These are phyloP conservation scores for Nothophytophthora sp. DNA, from an alignment of 352 stramenopile species.

Conservation along the genomic window DNA sequence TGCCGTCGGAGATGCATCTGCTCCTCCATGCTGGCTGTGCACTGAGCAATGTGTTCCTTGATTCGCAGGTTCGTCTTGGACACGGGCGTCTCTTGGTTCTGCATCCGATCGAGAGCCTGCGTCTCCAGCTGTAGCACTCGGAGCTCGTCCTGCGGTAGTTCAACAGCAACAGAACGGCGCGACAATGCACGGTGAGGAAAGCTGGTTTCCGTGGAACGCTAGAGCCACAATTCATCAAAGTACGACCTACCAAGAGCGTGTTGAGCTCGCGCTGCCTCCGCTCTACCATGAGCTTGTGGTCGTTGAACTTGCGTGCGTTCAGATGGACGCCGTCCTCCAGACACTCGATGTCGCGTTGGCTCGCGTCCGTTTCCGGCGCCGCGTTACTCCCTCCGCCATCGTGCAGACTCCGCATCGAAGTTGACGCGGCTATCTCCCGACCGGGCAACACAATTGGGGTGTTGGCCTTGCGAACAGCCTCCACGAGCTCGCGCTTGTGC, in stretches of 20 bases:
- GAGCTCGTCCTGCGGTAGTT: conserved; percentile 74
- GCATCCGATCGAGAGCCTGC: conserved; percentile 60
- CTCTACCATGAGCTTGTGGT: conserved; percentile 71
- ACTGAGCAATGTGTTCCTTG: conserved; percentile 69
- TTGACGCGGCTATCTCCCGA: conserved; percentile 32
- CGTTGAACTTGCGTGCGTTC: conserved; percentile 81
- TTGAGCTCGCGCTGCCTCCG: conserved; percentile 67
- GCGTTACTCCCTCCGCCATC: conserved; percentile 17
- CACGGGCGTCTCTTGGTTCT: conserved; percentile 80
- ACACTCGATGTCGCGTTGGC: conserved; percentile 57
- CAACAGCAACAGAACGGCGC: too few species aligned
- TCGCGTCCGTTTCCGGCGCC: conserved; percentile 40
- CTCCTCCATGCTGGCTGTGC: conserved; percentile 75
- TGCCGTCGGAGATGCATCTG: conserved; percentile 75
- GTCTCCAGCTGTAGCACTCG: conserved; percentile 73
- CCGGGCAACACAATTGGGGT: conserved; percentile 60
- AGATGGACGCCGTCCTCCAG: conserved; percentile 73
- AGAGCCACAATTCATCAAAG: background rate
- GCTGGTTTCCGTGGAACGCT: background rate
- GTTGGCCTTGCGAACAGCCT: conserved; percentile 77
- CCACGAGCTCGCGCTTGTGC: conserved; percentile 73
- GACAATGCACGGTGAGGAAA: too few species aligned
- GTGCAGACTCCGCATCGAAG: conserved; percentile 27
- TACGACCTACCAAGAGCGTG: conserved; percentile 40
- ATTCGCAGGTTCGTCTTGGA: conserved; percentile 71